Evolutionary conservation across 768 basidiomycete genomes (phyloP).

Genomic region (Rhodotorula babjevae): DNA sequence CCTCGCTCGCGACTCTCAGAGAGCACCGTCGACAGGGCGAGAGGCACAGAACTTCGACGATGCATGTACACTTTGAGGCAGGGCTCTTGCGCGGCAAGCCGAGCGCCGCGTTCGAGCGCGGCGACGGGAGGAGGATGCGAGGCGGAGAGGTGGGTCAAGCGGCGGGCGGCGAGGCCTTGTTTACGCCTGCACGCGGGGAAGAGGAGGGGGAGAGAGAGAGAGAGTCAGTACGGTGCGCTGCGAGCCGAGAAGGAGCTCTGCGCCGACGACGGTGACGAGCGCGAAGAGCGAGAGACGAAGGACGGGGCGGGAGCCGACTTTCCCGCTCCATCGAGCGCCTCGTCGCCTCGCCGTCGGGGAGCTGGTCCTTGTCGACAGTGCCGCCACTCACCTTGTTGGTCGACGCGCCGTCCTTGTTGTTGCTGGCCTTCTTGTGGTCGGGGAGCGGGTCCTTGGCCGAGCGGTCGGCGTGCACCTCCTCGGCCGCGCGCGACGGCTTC

Average conservation of each 20-base stretch:
- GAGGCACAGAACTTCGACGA: no score
- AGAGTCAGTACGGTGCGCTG: not conserved
- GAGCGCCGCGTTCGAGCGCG: no score
- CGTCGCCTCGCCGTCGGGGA: conserved; percentile 9
- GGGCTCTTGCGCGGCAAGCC: no score
- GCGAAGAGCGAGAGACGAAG: not conserved
- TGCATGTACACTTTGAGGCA: no score
- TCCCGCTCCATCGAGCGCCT: not conserved
- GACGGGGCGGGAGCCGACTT: not conserved
- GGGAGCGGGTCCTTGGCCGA: conserved; percentile 18
- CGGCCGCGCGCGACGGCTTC: conserved; percentile 14
- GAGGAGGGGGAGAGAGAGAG: no score
- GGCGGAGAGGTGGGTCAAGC: no score
- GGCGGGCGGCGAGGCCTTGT: not conserved
- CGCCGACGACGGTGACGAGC: not conserved
- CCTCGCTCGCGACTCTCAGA: no score
- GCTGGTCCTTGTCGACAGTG: not conserved
- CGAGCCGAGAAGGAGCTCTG: not conserved
- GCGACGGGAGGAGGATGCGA: no score
- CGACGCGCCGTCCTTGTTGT: conserved; percentile 4
- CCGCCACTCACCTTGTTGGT: conserved; percentile 1
- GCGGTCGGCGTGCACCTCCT: conserved; percentile 30
- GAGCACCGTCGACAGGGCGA: no score
- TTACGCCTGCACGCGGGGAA: not conserved
- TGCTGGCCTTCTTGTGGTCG: conserved; percentile 2